Evolutionary conservation across 139 green algal species (phyloP), one percentile per base, ranked within the genome.

Genomic region (Asterochloris erici): DNA sequence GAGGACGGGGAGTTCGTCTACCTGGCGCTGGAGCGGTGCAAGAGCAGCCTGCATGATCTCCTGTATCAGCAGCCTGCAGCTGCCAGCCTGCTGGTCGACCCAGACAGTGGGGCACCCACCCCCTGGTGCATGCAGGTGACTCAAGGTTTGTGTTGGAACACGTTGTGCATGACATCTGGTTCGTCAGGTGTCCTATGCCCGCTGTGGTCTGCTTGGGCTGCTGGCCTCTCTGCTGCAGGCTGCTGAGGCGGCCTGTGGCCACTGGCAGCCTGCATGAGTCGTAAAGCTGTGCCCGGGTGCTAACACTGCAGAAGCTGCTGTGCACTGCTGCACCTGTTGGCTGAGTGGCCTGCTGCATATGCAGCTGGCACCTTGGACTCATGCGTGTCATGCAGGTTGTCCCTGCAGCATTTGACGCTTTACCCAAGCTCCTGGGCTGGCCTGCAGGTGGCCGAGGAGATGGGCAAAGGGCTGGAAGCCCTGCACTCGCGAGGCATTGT

Each of bases 1-100:
- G 93, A 98, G 85, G 97, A 99, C 88, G 79, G 77, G 2, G 92
- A 98, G 87, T 99, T 99, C 88, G 90, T 98, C 28, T 99, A 99
- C 88, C 88, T 99, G 68, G 97, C 97, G 13, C 89, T 99, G 73
- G 97, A 99, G 85, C 87, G 89, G 16, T 99, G 97, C 89, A 68
- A 69, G 28, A 14, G 80, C 10, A 79, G 66, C 83, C 70, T 86
- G 77, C 28, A 27, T 28, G 77, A 86, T 63, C 28, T 83, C 19
- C 14, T 86, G 28, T 24, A 14, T 12, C 0, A 0, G 10, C 17
- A 12, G 54, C 47, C 66, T 27, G 14, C 54, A 23, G 26, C 9
- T 11, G 9, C 27, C 54, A 38, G 21, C 84, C 87, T 82, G 70
- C 87, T 91, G 83, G 79, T 90, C 1, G 74, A 79, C 28, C 19